phyloP scores from a whole-genome alignment of 345 rosid species.

The Trapa bicornis region DNA sequence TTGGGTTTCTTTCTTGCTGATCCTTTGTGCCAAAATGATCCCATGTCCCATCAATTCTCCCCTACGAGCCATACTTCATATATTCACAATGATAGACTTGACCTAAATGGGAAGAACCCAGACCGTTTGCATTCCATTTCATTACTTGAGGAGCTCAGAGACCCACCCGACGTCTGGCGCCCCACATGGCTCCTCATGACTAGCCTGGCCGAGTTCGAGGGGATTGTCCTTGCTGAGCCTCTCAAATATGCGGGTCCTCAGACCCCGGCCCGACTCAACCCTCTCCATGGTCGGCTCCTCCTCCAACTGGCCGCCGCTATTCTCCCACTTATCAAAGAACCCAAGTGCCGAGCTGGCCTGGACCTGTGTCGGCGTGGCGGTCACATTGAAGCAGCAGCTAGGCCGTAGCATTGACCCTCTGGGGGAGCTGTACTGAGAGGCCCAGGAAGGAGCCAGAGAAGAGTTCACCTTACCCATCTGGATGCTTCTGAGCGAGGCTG shows the following conservation, averaged over 20 bases:
- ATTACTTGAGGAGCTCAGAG: conserved; percentile 30
- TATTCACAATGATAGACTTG: too few species aligned
- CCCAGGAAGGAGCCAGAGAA: conserved; percentile 31
- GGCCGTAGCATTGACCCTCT: conserved; percentile 41
- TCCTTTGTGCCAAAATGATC: too few species aligned
- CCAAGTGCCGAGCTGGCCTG: too few species aligned
- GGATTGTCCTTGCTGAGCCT: conserved; percentile 6
- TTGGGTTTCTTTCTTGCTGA: too few species aligned
- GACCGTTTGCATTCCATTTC: too few species aligned
- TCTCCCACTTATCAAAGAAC: conserved; percentile 36
- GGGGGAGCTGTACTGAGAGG: not conserved
- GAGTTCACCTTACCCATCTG: conserved; percentile 48
- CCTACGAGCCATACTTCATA: too few species aligned
- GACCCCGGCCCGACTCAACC: too few species aligned
- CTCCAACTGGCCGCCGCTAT: conserved; percentile 1
- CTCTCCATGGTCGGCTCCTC: too few species aligned
- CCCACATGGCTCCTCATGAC: conserved; percentile 9
- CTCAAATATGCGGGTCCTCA: too few species aligned
- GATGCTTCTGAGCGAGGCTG: conserved; percentile 38
- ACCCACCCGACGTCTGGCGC: conserved; percentile 76
- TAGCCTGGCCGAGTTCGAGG: conserved; percentile 21
- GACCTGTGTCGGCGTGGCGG: conserved; percentile 38
- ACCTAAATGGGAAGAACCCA: too few species aligned
- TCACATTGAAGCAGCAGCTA: conserved; percentile 37
- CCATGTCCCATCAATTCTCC: too few species aligned